Conservation (phyloP, 345 rosid genomes). For the Atalantia buxifolia region DNA sequence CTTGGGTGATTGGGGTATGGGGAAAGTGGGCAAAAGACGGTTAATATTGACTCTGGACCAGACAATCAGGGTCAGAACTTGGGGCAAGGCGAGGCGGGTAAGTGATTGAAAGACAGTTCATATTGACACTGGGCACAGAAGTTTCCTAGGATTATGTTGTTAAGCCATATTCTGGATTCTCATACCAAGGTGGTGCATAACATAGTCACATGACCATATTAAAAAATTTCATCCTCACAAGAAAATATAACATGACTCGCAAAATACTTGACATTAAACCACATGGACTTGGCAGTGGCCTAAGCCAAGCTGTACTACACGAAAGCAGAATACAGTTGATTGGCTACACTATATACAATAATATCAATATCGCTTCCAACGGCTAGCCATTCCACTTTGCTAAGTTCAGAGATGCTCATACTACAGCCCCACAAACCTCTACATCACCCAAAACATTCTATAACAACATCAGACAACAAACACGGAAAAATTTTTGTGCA, state of each 20-base stretch:
- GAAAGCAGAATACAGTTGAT: too few species aligned
- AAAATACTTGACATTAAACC: neutral
- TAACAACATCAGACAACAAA: neutral
- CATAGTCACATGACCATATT: neutral
- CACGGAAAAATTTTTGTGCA: neutral
- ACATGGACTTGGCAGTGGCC: neutral
- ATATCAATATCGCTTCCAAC: too few species aligned
- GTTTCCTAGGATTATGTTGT: too few species aligned
- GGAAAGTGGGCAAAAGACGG: neutral
- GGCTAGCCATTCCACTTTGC: too few species aligned
- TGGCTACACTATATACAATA: too few species aligned
- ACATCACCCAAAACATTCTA: neutral
- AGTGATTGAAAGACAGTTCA: too few species aligned
- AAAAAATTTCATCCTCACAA: neutral
- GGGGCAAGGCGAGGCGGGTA: too few species aligned
- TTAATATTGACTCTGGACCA: neutral
- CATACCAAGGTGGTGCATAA: neutral
- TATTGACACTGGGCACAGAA: too few species aligned
- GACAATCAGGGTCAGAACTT: neutral
- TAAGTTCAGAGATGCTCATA: too few species aligned
- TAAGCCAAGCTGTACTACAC: too few species aligned
- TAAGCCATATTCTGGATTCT: neutral
- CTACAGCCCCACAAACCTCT: neutral
- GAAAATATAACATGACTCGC: neutral
- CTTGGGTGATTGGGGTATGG: neutral